Evolutionary conservation across 2,329 filamentous ascomycete genomes (phyloP).

Genomic region (Byssochlamys sp.): DNA sequence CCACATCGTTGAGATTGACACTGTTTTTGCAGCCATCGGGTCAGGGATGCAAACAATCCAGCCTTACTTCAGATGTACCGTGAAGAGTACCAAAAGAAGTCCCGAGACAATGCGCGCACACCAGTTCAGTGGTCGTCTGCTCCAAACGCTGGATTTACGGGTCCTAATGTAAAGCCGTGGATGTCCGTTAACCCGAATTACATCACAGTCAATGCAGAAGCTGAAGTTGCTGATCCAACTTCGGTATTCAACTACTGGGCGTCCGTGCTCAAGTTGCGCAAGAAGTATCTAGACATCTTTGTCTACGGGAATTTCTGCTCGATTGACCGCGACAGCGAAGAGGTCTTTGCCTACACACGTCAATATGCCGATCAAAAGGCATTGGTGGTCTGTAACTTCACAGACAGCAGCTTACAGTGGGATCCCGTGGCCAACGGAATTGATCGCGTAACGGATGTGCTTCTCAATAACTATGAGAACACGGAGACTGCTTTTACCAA

Average conservation of each 20-base stretch:
- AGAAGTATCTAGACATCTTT: conserved; percentile 52
- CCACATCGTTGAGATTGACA: background rate
- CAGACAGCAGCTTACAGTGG: conserved; percentile 23
- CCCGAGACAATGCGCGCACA: conserved; percentile 59
- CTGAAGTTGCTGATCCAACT: conserved; percentile 26
- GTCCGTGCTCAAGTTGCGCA: conserved; percentile 49
- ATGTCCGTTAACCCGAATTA: conserved; percentile 61
- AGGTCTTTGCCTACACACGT: conserved; percentile 50
- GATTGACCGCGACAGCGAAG: conserved; percentile 42
- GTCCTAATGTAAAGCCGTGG: conserved; percentile 49
- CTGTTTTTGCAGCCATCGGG: conserved; percentile 20
- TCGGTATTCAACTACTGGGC: conserved; percentile 56
- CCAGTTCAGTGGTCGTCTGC: conserved; percentile 62
- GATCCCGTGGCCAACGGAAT: conserved; percentile 20
- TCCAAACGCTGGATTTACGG: conserved; percentile 56
- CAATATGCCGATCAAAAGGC: conserved; percentile 23
- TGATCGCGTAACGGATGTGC: conserved; percentile 15
- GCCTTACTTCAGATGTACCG: conserved; percentile 20
- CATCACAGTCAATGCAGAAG: conserved; percentile 47
- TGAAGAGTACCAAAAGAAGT: conserved; percentile 31
- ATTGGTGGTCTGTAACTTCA: conserved; percentile 29
- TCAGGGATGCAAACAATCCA: conserved; percentile 16
- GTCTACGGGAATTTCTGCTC: conserved; percentile 57
- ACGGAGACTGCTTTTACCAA: conserved; percentile 10
- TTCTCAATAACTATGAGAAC: conserved; percentile 24